A percentile compares a stretch with the other conserved stretches of the same genome.
These are phyloP conservation scores for Gastroboletus turbinatus DNA, from an alignment of 1,284 basidiomycete species.

Conservation along the genomic window DNA sequence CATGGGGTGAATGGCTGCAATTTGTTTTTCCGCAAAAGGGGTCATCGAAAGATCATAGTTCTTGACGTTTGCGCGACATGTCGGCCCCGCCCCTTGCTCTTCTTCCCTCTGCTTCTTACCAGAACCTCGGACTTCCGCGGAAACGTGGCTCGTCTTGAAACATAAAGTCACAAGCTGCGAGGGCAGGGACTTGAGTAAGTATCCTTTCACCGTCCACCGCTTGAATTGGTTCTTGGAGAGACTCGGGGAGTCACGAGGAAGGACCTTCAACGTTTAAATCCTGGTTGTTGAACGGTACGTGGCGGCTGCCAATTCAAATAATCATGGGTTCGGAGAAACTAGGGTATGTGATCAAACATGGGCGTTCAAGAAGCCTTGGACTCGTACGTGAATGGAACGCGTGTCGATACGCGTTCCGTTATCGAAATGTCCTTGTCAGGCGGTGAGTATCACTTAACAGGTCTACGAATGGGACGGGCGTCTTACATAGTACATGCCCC, in stretches of 20 bases:
- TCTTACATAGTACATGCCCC: background rate
- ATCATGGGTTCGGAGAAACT: background rate
- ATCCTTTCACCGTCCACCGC: background rate
- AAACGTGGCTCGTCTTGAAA: background rate
- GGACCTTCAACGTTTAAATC: background rate
- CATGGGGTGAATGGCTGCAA: background rate
- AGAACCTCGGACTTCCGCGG: background rate
- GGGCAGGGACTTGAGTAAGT: background rate
- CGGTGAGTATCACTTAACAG: background rate
- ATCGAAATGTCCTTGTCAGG: background rate
- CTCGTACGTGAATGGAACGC: background rate
- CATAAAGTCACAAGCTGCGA: background rate
- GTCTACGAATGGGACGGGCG: background rate
- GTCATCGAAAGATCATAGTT: background rate
- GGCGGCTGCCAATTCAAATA: background rate
- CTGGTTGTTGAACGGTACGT: background rate
- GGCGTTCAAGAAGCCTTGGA: background rate
- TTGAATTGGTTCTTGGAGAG: background rate
- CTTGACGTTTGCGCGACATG: background rate
- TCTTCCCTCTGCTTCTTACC: background rate
- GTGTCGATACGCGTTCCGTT: background rate
- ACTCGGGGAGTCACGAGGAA: background rate
- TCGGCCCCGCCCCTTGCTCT: background rate
- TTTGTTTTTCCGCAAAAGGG: background rate
- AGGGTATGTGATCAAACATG: background rate